Base-by-base conservation (phyloP, 495 filamentous ascomycete species). In the Hypomontagnella submonticulosa region DNA sequence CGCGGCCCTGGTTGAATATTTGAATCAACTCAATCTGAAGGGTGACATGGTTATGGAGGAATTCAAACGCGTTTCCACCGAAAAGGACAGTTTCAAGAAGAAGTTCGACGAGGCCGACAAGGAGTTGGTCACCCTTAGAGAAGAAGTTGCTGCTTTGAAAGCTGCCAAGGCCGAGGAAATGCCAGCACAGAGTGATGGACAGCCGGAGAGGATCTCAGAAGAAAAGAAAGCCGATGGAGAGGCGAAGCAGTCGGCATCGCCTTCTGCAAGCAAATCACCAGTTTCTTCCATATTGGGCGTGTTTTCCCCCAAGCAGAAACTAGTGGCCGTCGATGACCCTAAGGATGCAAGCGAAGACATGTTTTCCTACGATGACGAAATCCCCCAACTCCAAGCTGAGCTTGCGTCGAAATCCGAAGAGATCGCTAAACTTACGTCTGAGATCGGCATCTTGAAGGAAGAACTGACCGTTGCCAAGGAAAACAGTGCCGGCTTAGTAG, bases 41-140 rank as follows among this genome's bases (percentile, higher is more conserved):
- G 87, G 88, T 8, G 92, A 97, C 64, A 92, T 99, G 88, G 86
- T 95, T 1, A 84, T 92, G 83, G 90, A 96, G 13, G 95, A 99
- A 73, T 80, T 97, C n/a, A 97, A 92, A 77, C 85, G 92, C 0
- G 87, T 97, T 0, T 88, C 92, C 0, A 83, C 80, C 19, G 96
- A 97, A 65, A 87, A 89, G 32, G 93, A 98, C 71, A 84, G 85
- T 7, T 86, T 87, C 66, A 96, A 92, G 67, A 88, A 87, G 67
- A 93, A 90, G 68, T 75, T 88, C 7, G 87, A 89, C 8, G 87
- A 89, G 49, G 84, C 89, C 3, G 85, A 93, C 53, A 85, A 89
- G 70, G 82, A 85, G 37, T 75, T 88, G 0, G 83, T 83, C 9
- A 81, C 86, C 4, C 51, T 86, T 73, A 71, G 79, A 73, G 69